These are phyloP conservation scores for Cytospora leucostoma DNA, from an alignment of 2,329 filamentous ascomycete species.

Conservation along the genomic window DNA sequence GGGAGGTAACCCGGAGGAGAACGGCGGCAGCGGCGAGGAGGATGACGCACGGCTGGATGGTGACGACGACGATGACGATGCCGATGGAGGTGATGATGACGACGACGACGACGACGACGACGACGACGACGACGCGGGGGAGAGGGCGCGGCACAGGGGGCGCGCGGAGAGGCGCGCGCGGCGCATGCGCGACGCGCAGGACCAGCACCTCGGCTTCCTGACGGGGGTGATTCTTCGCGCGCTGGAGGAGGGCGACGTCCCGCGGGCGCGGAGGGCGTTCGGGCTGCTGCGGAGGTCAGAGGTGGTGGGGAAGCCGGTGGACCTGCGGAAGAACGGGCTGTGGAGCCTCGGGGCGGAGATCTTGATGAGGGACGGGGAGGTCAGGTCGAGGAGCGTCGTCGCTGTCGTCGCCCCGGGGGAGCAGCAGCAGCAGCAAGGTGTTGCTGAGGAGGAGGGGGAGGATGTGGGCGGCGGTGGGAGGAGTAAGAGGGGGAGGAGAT, in stretches of 20 bases:
- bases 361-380: slow-evolving; percentile 62
- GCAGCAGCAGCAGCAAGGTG: too few species aligned
- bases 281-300: slow-evolving; percentile 65
- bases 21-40: slow-evolving; percentile 3
- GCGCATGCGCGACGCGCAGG: slow-evolving; percentile 29
- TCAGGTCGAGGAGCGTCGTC: slow-evolving; percentile 3
- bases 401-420: too few species aligned
- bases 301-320: slow-evolving; percentile 58
- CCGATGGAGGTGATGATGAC: slow-evolving; percentile 23
- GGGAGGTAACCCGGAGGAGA: slow-evolving; percentile 16
- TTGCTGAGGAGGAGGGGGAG: too few species aligned
- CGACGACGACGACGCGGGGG: neutral
- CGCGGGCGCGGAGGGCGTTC: slow-evolving; percentile 73
- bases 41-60: slow-evolving; percentile 6
- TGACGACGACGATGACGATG: slow-evolving; percentile 15
- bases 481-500: slow-evolving; percentile 34
- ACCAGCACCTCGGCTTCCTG: slow-evolving; percentile 65
- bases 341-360: slow-evolving; percentile 89
- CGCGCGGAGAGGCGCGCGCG: slow-evolving; percentile 35
- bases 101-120: slow-evolving; percentile 19
- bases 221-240: slow-evolving; percentile 71
- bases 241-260: slow-evolving; percentile 69
- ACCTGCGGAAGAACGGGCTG: slow-evolving; percentile 67
- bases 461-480: too few species aligned
- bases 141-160: slow-evolving; percentile 32